Evolutionary conservation across 1,284 basidiomycete species (phyloP).

Genomic region (Ganoderma leucocontextum): DNA sequence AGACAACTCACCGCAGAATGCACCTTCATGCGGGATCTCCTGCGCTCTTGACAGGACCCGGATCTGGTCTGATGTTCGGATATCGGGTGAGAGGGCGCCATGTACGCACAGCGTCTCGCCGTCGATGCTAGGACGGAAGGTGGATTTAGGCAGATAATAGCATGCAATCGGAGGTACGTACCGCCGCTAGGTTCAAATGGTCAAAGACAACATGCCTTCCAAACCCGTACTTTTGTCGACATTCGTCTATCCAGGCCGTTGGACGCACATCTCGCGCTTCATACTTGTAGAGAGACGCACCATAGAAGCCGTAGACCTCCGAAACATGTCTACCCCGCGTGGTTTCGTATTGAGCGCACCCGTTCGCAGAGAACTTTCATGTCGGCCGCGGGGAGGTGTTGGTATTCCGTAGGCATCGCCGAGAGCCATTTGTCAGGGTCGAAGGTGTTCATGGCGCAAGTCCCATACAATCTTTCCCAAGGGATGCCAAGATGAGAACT

Average conservation of each 20-base stretch:
- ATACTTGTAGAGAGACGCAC: slow-evolving; percentile 52
- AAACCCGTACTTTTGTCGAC: slow-evolving; percentile 96
- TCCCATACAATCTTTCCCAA: background rate
- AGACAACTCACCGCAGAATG: slow-evolving; percentile 83
- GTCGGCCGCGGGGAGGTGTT: slow-evolving; percentile 88
- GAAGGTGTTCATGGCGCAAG: slow-evolving; percentile 47
- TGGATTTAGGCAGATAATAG: background rate
- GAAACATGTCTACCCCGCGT: slow-evolving; percentile 97
- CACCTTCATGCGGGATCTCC: slow-evolving; percentile 97
- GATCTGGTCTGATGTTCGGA: slow-evolving; percentile 92
- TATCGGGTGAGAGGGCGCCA: slow-evolving; percentile 92
- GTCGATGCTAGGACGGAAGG: slow-evolving; percentile 72
- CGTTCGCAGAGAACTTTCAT: slow-evolving; percentile 92
- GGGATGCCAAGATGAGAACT: background rate
- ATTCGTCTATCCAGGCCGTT: slow-evolving; percentile 74
- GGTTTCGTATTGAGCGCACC: slow-evolving; percentile 89
- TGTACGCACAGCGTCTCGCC: slow-evolving; percentile 92
- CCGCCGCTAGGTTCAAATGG: slow-evolving; percentile 92
- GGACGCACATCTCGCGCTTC: background rate
- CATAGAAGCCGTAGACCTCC: slow-evolving; percentile 98
- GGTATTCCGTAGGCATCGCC: slow-evolving; percentile 85
- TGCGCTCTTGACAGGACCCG: slow-evolving; percentile 91
- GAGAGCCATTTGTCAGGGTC: slow-evolving; percentile 79
- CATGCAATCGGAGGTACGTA: slow-evolving; percentile 51
- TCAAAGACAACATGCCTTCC: slow-evolving; percentile 99